A percentile compares a stretch with the other conserved stretches of the same genome.
phyloP scores from a whole-genome alignment of 371 early-diverging fungal species.

The Saksenaea vasiformis region DNA sequence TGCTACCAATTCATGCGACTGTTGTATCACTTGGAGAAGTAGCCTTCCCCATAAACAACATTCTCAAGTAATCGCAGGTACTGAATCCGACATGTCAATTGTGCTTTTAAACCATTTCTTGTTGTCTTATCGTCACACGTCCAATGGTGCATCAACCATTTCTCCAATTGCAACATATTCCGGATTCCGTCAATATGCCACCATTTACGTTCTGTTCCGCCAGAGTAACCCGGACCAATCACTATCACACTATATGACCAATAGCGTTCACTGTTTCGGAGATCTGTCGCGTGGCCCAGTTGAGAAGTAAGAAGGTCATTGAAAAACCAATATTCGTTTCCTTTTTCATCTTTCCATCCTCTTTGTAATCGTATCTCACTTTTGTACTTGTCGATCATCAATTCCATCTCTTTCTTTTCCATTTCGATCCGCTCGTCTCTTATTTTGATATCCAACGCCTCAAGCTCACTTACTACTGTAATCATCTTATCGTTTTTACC shows the following conservation, averaged over 20 bases:
- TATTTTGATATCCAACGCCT: slow-evolving; percentile 22
- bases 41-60: slow-evolving; percentile 31
- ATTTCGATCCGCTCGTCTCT: slow-evolving; percentile 19
- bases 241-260: slow-evolving; percentile 42
- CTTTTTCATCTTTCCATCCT: slow-evolving; percentile 23
- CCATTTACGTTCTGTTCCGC: slow-evolving; percentile 20
- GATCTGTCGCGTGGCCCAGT: slow-evolving; percentile 12
- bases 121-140: background rate
- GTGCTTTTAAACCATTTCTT: background rate
- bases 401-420: slow-evolving; percentile 10
- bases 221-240: slow-evolving; percentile 35
- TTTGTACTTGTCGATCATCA: background rate
- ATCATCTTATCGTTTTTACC: slow-evolving; percentile 14
- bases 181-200: slow-evolving; percentile 32
- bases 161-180: slow-evolving; percentile 17
- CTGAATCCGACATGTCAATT: slow-evolving; percentile 6
- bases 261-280: slow-evolving; percentile 32
- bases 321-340: slow-evolving; percentile 48
- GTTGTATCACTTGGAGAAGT: slow-evolving; percentile 9
- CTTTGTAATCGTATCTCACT: slow-evolving; percentile 21
- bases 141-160: slow-evolving; percentile 16
- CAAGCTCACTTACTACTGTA: slow-evolving; percentile 18
- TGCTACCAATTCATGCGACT: slow-evolving; percentile 1
- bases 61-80: slow-evolving; percentile 25
- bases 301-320: slow-evolving; percentile 27